Conservation (phyloP, 2,329 filamentous ascomycete species). For the Mycosphaerella sp. region DNA sequence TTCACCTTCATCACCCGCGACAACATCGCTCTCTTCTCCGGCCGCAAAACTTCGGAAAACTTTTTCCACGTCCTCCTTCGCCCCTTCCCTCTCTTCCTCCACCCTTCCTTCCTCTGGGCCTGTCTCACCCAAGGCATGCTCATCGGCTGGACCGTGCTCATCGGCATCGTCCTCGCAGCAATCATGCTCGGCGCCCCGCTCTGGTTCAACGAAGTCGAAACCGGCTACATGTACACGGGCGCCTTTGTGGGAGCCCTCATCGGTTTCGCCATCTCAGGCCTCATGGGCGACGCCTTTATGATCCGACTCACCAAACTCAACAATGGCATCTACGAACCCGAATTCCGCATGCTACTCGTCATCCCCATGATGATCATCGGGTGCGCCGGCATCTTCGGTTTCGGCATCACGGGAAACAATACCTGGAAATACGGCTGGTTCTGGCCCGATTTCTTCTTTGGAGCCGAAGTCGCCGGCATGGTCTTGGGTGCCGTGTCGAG, state of each 20-base stretch:
- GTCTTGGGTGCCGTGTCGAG: conserved; percentile 82
- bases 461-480: conserved; percentile 79
- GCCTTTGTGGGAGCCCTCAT: conserved; percentile 76
- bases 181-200: conserved; percentile 76
- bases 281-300: conserved; percentile 66
- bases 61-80: conserved; percentile 62
- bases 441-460: conserved; percentile 75
- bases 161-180: conserved; percentile 73
- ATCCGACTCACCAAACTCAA: conserved; percentile 66
- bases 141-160: conserved; percentile 94
- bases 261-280: conserved; percentile 69
- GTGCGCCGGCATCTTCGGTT: conserved; percentile 74
- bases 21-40: conserved; percentile 57
- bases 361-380: conserved; percentile 74
- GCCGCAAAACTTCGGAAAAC: conserved; percentile 69
- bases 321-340: conserved; percentile 78
- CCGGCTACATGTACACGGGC: conserved; percentile 80
- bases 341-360: conserved; percentile 79
- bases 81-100: conserved; percentile 74
- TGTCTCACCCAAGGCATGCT: conserved; percentile 78
- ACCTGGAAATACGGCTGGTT: conserved; percentile 60
- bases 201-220: conserved; percentile 72
- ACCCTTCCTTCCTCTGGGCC: conserved; percentile 79
- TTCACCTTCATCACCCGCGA: conserved; percentile 21
- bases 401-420: conserved; percentile 65